A percentile compares a stretch with the other conserved stretches of the same genome.
Conservation (phyloP, 257 asterid genomes). For the Catharanthus roseus region DNA sequence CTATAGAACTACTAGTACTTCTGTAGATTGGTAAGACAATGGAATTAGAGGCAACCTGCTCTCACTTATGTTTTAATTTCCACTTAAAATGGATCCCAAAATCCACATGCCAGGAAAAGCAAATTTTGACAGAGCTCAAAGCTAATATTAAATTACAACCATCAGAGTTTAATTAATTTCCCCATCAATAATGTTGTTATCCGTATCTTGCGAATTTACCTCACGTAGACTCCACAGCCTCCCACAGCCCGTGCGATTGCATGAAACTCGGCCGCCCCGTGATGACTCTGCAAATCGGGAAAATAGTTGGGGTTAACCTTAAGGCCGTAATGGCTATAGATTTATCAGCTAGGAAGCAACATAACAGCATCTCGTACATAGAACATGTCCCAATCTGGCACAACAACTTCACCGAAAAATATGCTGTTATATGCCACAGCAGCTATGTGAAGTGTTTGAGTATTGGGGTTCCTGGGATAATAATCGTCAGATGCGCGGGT, state of each 20-base stretch:
- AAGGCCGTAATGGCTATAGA: not conserved
- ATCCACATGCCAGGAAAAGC: not conserved
- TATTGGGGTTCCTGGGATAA: constrained; percentile 40
- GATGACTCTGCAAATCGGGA: constrained; percentile 40
- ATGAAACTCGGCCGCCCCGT: constrained; percentile 48
- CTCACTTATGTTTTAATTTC: not conserved
- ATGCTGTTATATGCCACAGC: constrained; percentile 59
- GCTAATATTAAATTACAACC: not conserved
- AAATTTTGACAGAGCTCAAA: not conserved
- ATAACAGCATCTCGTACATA: constrained; percentile 32
- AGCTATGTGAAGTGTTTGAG: constrained; percentile 55
- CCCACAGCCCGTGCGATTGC: constrained; percentile 56
- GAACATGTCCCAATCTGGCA: constrained; percentile 74
- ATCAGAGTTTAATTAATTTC: too few relatives aligned
- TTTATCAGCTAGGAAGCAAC: not conserved
- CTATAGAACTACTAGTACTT: too few relatives aligned
- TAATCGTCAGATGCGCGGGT: constrained; percentile 60
- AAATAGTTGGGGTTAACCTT: not conserved
- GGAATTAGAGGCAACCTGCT: too few relatives aligned
- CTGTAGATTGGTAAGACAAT: too few relatives aligned
- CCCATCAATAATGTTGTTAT: too few relatives aligned
- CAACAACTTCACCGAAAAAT: constrained; percentile 49
- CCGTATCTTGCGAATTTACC: constrained; percentile 25
- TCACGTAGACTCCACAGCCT: constrained; percentile 55
- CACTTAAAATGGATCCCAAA: too few relatives aligned